Conservation (phyloP, 352 stramenopile genomes). For the Phytophthora quininea region DNA sequence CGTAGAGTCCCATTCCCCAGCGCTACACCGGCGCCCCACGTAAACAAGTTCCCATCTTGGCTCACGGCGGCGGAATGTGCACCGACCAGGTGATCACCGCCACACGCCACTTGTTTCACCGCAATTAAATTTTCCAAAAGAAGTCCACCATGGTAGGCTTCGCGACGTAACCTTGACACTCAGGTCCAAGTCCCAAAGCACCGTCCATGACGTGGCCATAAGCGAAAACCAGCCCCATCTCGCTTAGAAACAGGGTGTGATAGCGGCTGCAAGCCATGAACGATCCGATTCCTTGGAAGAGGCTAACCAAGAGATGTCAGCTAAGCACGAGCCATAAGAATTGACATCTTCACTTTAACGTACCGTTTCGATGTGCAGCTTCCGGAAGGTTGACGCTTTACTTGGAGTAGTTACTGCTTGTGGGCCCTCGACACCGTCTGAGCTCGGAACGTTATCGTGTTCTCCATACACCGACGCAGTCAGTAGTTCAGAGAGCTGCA, state of each 20-base stretch:
- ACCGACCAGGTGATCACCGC: slow-evolving; percentile 58
- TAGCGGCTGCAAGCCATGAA: slow-evolving; percentile 62
- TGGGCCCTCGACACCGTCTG: background rate
- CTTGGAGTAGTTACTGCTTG: background rate
- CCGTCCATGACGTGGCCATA: slow-evolving; percentile 60
- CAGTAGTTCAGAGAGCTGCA: slow-evolving; percentile 18
- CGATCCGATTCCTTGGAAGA: slow-evolving; percentile 62
- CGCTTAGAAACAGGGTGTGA: slow-evolving; percentile 68
- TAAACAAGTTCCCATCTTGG: slow-evolving; percentile 64
- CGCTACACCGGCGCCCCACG: slow-evolving; percentile 74
- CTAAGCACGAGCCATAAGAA: background rate
- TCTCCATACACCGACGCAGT: slow-evolving; percentile 23
- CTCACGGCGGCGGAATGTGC: slow-evolving; percentile 75
- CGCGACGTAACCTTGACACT: slow-evolving; percentile 25
- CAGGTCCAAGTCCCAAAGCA: slow-evolving; percentile 46
- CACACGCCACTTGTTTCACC: slow-evolving; percentile 50
- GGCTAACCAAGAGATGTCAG: slow-evolving; percentile 25
- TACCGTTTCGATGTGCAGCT: slow-evolving; percentile 48
- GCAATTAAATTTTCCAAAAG: slow-evolving; percentile 58
- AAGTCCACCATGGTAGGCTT: slow-evolving; percentile 50
- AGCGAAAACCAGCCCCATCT: slow-evolving; percentile 68
- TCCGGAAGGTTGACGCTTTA: slow-evolving; percentile 14
- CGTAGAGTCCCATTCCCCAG: slow-evolving; percentile 48
- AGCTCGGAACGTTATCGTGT: slow-evolving; percentile 13
- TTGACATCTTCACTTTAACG: background rate